Percentiles rank a stretch among this genome's conserved stretches.
phyloP scores from a whole-genome alignment of 139 green algal genomes.

The Bryopsis sp. region DNA sequence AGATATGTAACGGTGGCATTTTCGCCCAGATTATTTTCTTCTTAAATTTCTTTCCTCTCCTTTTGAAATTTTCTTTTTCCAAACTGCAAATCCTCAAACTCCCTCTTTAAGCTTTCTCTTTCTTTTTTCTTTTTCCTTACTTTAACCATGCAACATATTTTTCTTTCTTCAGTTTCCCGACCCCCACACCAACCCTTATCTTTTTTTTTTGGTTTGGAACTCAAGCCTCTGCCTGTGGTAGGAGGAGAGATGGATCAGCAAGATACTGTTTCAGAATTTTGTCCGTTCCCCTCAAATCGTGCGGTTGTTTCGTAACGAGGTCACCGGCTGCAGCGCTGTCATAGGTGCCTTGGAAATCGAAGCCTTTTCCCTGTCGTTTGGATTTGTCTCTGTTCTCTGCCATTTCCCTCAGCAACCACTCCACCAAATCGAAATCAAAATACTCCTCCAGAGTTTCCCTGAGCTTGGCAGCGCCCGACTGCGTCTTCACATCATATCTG shows the following conservation, averaged over 20 bases:
- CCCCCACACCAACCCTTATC: too few species aligned
- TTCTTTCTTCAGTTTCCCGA: too few species aligned
- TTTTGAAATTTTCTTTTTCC: too few species aligned
- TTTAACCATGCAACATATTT: too few species aligned
- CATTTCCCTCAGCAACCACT: constrained; percentile 61
- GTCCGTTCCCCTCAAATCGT: constrained; percentile 10
- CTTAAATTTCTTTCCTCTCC: too few species aligned
- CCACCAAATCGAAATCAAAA: constrained; percentile 35
- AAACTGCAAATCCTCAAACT: too few species aligned
- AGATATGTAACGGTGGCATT: too few species aligned
- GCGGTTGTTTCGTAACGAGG: background rate
- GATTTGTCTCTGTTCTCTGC: constrained; percentile 49
- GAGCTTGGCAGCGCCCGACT: constrained; percentile 26
- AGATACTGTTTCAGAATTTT: background rate
- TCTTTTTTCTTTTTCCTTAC: too few species aligned
- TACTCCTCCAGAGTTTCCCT: constrained; percentile 25
- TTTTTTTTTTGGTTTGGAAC: too few species aligned
- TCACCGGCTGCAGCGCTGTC: background rate
- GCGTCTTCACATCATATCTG: constrained; percentile 31
- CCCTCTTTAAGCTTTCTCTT: too few species aligned
- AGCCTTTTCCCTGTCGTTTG: background rate
- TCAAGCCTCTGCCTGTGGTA: constrained; percentile 13
- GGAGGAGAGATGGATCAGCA: constrained; percentile 9
- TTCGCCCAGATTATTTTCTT: too few species aligned
- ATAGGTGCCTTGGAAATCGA: background rate